These are phyloP conservation scores for Gossypioides kirkii DNA, from an alignment of 345 rosid genomes.

Conservation along the genomic window DNA sequence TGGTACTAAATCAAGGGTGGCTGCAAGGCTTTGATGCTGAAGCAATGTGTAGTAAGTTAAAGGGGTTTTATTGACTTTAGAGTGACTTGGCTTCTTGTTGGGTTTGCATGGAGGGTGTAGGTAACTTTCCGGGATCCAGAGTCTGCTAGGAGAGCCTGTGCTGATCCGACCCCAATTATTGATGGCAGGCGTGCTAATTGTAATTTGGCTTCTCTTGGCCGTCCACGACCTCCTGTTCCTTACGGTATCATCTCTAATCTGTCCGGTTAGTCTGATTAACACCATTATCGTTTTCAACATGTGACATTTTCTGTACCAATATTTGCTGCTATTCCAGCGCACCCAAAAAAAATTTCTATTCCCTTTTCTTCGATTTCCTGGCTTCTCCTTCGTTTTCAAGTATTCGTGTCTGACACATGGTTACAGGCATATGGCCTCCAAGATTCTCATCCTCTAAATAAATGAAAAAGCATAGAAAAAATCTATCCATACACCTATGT, in stretches of 20 bases:
- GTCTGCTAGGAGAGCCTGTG: slow-evolving; percentile 93
- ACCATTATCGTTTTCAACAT: too few relatives aligned
- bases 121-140: slow-evolving; percentile 97
- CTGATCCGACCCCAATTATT: slow-evolving; percentile 72
- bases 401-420: too few relatives aligned
- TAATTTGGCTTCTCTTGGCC: slow-evolving; percentile 91
- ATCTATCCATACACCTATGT: too few relatives aligned
- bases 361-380: background rate
- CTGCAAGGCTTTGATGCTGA: slow-evolving; percentile 14
- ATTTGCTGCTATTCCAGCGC: too few relatives aligned
- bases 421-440: too few relatives aligned
- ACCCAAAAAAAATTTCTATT: background rate
- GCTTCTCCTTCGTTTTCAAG: background rate
- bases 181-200: slow-evolving; percentile 97
- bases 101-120: slow-evolving; percentile 75
- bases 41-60: slow-evolving; percentile 7
- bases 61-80: slow-evolving; percentile 11
- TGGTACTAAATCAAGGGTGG: background rate
- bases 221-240: slow-evolving; percentile 57
- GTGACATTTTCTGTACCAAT: too few relatives aligned
- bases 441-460: too few relatives aligned
- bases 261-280: slow-evolving; percentile 27
- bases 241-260: slow-evolving; percentile 41
- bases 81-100: slow-evolving; percentile 39
- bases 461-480: too few relatives aligned